Evolutionary conservation across 768 basidiomycete species (phyloP).

Genomic region (Hericium coralloides): DNA sequence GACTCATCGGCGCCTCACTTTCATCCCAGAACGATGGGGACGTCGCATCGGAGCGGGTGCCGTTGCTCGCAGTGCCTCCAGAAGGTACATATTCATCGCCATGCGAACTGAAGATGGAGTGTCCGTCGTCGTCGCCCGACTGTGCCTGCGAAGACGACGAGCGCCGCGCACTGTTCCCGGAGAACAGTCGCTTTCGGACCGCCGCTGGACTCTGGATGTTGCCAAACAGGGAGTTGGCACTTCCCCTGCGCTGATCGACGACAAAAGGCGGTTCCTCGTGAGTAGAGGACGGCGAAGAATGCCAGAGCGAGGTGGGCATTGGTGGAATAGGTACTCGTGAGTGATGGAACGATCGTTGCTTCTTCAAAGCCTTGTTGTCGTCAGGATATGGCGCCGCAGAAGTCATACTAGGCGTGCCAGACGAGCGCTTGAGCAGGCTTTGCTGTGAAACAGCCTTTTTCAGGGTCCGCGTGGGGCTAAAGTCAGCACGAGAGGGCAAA

Average conservation of each 20-base stretch:
- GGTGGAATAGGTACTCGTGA: constrained; percentile 46
- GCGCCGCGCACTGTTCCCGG: constrained; percentile 42
- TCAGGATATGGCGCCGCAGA: constrained; percentile 23
- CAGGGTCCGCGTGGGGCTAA: constrained; percentile 22
- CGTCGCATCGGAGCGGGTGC: neutral
- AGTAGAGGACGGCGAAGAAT: constrained; percentile 6
- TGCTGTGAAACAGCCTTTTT: constrained; percentile 54
- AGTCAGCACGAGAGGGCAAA: constrained; percentile 4
- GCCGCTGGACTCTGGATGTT: constrained; percentile 13
- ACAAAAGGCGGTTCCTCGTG: constrained; percentile 2
- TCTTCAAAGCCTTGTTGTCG: constrained; percentile 29
- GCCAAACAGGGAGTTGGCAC: constrained; percentile 4
- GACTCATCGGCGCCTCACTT: constrained; percentile 24
- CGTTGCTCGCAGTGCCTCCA: neutral
- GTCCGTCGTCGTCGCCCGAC: constrained; percentile 43
- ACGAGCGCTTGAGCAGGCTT: constrained; percentile 28
- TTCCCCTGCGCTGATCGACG: constrained; percentile 10
- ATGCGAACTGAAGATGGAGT: constrained; percentile 42
- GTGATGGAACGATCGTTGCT: constrained; percentile 60
- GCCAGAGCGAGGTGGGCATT: constrained; percentile 25
- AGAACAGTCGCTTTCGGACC: constrained; percentile 53
- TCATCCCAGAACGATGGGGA: constrained; percentile 43
- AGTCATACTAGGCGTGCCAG: constrained; percentile 10
- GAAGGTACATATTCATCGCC: neutral
- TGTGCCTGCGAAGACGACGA: constrained; percentile 37